Base-by-base conservation (phyloP, 148 eudicot species). In the Polygonum aviculare region DNA sequence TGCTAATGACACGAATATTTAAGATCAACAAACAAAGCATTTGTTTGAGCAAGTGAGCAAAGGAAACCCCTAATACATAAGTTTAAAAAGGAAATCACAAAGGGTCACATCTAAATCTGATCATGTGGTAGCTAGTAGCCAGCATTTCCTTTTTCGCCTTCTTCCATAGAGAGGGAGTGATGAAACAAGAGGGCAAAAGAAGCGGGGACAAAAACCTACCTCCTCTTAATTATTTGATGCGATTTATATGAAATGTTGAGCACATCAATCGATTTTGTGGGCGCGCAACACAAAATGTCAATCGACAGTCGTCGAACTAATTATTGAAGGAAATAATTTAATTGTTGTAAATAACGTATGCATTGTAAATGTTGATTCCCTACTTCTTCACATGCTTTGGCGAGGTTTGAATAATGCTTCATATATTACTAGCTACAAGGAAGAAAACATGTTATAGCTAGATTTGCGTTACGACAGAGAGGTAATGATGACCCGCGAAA, bases 141-240 rank as follows among this genome's bases (percentile, higher is more conserved):
- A 8, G 67, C 3, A 2, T 59, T 60, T 22, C 3, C 8, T 60
- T 60, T 19, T 57, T 57, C 63, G 8, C 33, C 67, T 60, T 60
- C 15, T 15, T 60, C 35, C 12, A 60, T 60, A 10, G 39, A 57
- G 31, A 21, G 35, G 7, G 2, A 22, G 7, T 63, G n/a, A 63
- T 63, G 3, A 63, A 63, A 63, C 72, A 35, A 15, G 45, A 67
- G 72, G 71, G 71, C n/a, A 44, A 65, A 65, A 65, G 40, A 65
- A 33, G 71, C 40, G 71, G 41, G 67, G 45, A 67, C 72, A 67
- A 67, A 35, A 36, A 45, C 72, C 72, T 6, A 15, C 9, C 22
- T 67, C 40, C 44, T 35, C 38, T 16, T 33, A 21, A 65, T 65
- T 65, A 65, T 65, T 65, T 65, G 19, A 65, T 65, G 40, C 44